phyloP scores from a whole-genome alignment of 805 yeast species.

The Ogataea haglerorum region DNA sequence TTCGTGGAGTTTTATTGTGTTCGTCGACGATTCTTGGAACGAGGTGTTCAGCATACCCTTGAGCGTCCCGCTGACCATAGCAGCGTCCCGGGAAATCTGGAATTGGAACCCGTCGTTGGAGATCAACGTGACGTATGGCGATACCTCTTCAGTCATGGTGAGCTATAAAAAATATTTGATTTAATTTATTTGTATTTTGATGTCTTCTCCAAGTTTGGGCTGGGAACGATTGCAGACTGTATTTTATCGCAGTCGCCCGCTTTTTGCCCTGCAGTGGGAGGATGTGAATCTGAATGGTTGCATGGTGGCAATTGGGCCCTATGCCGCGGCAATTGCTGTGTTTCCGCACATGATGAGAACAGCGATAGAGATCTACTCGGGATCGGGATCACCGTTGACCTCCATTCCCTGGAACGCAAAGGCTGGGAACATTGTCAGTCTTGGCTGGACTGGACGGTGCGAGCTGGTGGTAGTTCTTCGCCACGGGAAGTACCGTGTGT shows the following conservation, averaged over 20 bases:
- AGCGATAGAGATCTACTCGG: slow-evolving; percentile 32
- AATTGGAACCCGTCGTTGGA: slow-evolving; percentile 70
- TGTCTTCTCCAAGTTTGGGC: slow-evolving; percentile 31
- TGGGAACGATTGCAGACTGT: slow-evolving; percentile 81
- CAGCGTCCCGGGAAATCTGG: slow-evolving; percentile 67
- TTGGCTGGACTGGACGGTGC: slow-evolving; percentile 53
- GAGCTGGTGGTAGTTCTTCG: slow-evolving; percentile 53
- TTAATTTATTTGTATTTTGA: not conserved
- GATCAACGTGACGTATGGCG: slow-evolving; percentile 55
- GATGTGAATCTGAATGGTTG: slow-evolving; percentile 36
- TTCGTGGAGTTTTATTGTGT: slow-evolving; percentile 51
- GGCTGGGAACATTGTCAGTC: slow-evolving; percentile 50
- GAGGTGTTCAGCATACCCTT: slow-evolving; percentile 52
- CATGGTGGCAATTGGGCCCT: slow-evolving; percentile 47
- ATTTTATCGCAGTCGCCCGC: slow-evolving; percentile 60
- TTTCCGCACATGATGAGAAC: slow-evolving; percentile 31
- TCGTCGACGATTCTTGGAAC: slow-evolving; percentile 59
- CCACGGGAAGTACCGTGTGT: slow-evolving; percentile 52
- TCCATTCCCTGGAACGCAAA: slow-evolving; percentile 43
- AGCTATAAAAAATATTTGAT: slow-evolving; percentile 19
- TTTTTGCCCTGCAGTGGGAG: slow-evolving; percentile 55
- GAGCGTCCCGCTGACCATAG: slow-evolving; percentile 65
- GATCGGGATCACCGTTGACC: slow-evolving; percentile 31
- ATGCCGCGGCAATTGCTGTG: slow-evolving; percentile 55
- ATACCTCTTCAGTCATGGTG: slow-evolving; percentile 16